Base-by-base conservation (phyloP, 2,329 filamentous ascomycete species). In the Fusarium oxysporum region DNA sequence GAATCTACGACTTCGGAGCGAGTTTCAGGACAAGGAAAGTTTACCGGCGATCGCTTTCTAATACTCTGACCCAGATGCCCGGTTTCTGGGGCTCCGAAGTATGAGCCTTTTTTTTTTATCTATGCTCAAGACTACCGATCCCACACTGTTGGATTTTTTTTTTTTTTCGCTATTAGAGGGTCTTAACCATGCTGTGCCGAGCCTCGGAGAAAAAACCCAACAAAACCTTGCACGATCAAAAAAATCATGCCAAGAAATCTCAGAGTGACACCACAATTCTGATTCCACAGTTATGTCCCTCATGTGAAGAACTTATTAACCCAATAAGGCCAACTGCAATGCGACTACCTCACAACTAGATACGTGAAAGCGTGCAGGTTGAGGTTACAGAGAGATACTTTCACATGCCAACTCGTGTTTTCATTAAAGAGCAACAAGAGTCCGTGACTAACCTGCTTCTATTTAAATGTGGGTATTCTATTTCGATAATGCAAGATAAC, bases 1-100 rank as follows among this genome's bases (percentile, higher is more conserved):
- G 60, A 57, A 58, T 54, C 68, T 71, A 70, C 60, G 66, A 58
- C 65, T 68, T 68, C 65, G 74, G 68, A 68, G 63, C 72, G 43
- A 51, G 70, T 73, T 77, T 77, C 68, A 74, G 62, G 76, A 65
- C 65, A 62, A 68, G 65, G 61, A 70, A 47, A 66, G 38, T 64
- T 62, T 61, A 59, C 67, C 56, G 61, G 45, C 64, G 66, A 77
- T 74, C 73, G 72, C 66, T 61, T 41, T 40, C 47, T 62, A 61
- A 40, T 48, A 61, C 40, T 41, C 37, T 58, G 68, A 74, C 60
- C 66, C 74, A 76, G 71, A 71, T 73, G 57, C 68, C 62, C 62
- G 68, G 68, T 67, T 66, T 64, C 62, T 72, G 59, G 59, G 71
- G 68, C 30, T 53, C 71, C 38, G 32, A 61, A 48, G 41, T 40